phyloP scores from a whole-genome alignment of 1,284 basidiomycete genomes.

The Cutaneotrichosporon sp. region DNA sequence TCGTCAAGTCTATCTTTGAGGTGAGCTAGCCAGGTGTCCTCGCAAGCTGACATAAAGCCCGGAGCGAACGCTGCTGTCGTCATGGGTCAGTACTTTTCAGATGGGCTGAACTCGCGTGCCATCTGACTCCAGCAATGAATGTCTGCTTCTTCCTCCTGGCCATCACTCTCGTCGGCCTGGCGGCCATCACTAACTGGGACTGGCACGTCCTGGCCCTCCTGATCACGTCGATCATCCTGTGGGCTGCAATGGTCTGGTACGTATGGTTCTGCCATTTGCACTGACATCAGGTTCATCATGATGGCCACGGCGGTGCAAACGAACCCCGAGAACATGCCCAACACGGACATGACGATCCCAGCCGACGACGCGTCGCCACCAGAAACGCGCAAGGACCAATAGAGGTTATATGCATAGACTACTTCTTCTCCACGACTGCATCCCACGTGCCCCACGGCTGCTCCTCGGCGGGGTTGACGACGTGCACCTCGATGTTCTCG shows the following conservation, averaged over 20 bases:
- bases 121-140: constrained; percentile 48
- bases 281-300: constrained; percentile 45
- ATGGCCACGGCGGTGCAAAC: constrained; percentile 44
- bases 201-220: constrained; percentile 45
- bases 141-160: constrained; percentile 50
- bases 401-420: constrained; percentile 12
- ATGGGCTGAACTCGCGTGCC: neutral
- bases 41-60: constrained; percentile 30
- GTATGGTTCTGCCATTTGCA: neutral
- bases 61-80: constrained; percentile 48
- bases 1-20: constrained; percentile 49
- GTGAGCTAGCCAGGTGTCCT: constrained; percentile 29
- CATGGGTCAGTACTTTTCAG: constrained; percentile 32
- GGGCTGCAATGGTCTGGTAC: constrained; percentile 50
- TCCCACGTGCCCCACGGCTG: constrained; percentile 48
- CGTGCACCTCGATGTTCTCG: constrained; percentile 52
- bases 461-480: constrained; percentile 23
- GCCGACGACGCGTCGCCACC: neutral
- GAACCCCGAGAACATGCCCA: constrained; percentile 46
- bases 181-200: constrained; percentile 47
- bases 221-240: constrained; percentile 37
- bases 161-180: constrained; percentile 45
- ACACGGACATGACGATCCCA: constrained; percentile 15
- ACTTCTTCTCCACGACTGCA: constrained; percentile 31
- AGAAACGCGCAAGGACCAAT: constrained; percentile 38